Conservation (phyloP, 352 stramenopile species). For the Phytophthora foliorum region DNA sequence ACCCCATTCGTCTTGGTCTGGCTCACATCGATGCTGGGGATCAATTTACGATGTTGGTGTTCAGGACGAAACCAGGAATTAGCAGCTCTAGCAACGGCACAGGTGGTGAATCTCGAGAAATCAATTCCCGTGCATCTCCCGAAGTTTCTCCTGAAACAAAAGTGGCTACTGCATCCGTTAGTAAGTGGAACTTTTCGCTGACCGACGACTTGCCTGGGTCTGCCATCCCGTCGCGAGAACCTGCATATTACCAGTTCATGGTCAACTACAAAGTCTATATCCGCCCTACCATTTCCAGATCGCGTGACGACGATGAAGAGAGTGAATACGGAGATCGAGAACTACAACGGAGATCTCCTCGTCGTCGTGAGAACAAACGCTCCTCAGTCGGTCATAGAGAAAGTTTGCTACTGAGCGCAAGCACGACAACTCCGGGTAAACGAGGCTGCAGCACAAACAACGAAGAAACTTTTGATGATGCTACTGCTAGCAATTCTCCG, state of each 20-base stretch:
- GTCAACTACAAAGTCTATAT: constrained; percentile 63
- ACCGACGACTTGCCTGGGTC: constrained; percentile 33
- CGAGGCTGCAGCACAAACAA: neutral
- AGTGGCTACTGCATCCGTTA: neutral
- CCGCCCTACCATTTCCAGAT: constrained; percentile 10
- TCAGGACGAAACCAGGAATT: constrained; percentile 49
- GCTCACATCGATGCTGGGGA: constrained; percentile 52
- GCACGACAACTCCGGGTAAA: constrained; percentile 1
- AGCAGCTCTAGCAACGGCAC: constrained; percentile 11
- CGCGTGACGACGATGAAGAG: constrained; percentile 11
- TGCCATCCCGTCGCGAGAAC: constrained; percentile 61
- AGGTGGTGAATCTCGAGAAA: constrained; percentile 8
- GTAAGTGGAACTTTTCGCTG: constrained; percentile 56
- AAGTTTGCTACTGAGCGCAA: neutral
- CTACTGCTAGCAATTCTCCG: constrained; percentile 5
- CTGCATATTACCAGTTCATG: constrained; percentile 67
- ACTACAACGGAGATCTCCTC: constrained; percentile 14
- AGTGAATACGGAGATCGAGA: constrained; percentile 12
- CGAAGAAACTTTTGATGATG: neutral
- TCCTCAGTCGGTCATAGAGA: constrained; percentile 9
- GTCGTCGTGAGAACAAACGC: constrained; percentile 10
- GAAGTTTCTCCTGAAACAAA: constrained; percentile 10
- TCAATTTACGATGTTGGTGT: constrained; percentile 58
- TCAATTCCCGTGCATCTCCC: neutral
- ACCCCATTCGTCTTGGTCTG: constrained; percentile 46